phyloP scores from a whole-genome alignment of 129 eudicot species.

The Flaveria brownii region DNA sequence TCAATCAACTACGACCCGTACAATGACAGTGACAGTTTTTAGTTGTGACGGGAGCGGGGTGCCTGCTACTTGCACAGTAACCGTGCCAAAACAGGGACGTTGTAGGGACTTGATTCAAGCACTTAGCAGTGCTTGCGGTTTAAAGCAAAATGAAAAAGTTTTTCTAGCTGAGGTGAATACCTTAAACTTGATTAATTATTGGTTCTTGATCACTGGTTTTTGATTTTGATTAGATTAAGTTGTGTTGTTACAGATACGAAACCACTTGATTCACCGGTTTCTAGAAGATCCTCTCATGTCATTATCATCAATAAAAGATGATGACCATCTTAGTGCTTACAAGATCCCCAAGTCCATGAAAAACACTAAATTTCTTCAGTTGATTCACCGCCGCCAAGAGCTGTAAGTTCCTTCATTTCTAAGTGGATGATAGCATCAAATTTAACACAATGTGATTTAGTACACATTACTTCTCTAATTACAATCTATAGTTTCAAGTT shows the following conservation, averaged over 20 bases:
- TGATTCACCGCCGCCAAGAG: slow-evolving; percentile 87
- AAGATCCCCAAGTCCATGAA: slow-evolving; percentile 69
- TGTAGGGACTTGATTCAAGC: slow-evolving; percentile 87
- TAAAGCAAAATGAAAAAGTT: slow-evolving; percentile 84
- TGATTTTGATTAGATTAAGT: slow-evolving; percentile 10
- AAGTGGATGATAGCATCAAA: background rate
- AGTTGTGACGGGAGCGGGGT: slow-evolving; percentile 85
- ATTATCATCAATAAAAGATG: slow-evolving; percentile 77
- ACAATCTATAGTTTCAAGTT: no score
- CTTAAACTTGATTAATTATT: slow-evolving; percentile 12
- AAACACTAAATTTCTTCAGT: slow-evolving; percentile 66
- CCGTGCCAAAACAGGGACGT: slow-evolving; percentile 92
- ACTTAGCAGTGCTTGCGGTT: slow-evolving; percentile 60
- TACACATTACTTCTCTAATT: no score
- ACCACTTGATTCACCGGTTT: slow-evolving; percentile 81
- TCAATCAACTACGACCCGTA: slow-evolving; percentile 77
- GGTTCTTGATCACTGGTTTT: background rate
- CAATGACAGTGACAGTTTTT: slow-evolving; percentile 83
- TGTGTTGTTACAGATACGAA: slow-evolving; percentile 57
- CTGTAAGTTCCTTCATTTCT: slow-evolving; percentile 43
- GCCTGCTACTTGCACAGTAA: slow-evolving; percentile 74
- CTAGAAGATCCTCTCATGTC: slow-evolving; percentile 82
- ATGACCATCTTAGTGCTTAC: slow-evolving; percentile 88
- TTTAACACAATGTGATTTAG: background rate
- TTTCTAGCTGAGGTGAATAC: slow-evolving; percentile 81